These are phyloP conservation scores for Cymodocea nodosa DNA, from an alignment of 116 monocot genomes.

Conservation along the genomic window DNA sequence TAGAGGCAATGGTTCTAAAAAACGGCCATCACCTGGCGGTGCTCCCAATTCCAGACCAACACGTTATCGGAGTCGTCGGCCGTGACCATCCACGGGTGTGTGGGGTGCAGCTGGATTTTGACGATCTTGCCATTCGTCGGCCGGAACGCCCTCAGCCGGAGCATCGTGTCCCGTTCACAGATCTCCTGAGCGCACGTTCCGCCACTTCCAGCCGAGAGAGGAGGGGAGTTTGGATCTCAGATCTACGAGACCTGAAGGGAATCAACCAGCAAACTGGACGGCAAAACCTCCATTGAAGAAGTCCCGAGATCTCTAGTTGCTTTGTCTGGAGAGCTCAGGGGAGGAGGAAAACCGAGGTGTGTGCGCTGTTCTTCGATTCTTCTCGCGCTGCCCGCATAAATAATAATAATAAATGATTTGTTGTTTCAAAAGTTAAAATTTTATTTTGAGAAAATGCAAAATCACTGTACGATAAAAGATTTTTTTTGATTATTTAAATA, in stretches of 20 bases:
- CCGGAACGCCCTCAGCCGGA: conserved; percentile 85
- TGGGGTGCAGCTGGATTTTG: conserved; percentile 97
- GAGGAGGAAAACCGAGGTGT: no score
- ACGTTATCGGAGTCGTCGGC: conserved; percentile 93
- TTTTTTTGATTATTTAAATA: no score
- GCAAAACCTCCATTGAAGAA: no score
- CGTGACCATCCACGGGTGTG: conserved; percentile 96
- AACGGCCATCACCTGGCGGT: conserved; percentile 59
- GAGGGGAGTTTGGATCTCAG: neutral
- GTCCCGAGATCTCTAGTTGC: no score
- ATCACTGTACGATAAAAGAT: no score
- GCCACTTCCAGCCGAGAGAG: neutral
- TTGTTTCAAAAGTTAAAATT: no score
- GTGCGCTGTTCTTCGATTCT: no score
- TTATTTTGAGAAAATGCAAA: no score
- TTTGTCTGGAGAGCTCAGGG: no score
- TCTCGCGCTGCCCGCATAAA: no score
- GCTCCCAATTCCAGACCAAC: conserved; percentile 99
- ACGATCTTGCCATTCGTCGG: conserved; percentile 80
- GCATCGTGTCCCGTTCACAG: conserved; percentile 26
- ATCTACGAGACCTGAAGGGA: neutral
- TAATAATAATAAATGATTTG: no score
- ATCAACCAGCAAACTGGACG: no score
- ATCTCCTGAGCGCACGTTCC: neutral
- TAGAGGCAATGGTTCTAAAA: neutral